Conservation (phyloP, 257 asterid genomes). For the Echites panduratus region DNA sequence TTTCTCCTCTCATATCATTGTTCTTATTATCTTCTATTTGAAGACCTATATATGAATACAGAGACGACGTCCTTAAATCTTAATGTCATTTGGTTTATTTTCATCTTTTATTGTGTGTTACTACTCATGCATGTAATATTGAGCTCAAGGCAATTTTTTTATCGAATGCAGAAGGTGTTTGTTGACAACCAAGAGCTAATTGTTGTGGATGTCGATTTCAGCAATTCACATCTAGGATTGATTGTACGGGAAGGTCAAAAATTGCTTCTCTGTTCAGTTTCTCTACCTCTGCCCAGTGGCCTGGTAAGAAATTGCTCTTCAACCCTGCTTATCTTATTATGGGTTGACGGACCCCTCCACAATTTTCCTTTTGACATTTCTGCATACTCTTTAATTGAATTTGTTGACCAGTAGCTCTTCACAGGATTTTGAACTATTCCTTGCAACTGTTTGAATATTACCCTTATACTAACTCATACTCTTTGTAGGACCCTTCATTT, state of each 20-base stretch:
- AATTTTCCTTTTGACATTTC: background rate
- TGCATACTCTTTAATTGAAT: background rate
- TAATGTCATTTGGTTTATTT: background rate
- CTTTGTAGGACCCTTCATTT: too few relatives aligned
- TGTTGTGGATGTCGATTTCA: conserved; percentile 80
- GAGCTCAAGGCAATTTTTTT: background rate
- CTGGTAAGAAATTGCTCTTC: conserved; percentile 44
- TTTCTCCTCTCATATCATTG: background rate
- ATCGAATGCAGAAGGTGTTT: conserved; percentile 59
- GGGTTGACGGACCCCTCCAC: background rate
- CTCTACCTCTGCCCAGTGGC: conserved; percentile 53
- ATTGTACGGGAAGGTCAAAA: conserved; percentile 42
- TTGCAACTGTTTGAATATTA: too few relatives aligned
- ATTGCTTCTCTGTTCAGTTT: conserved; percentile 57
- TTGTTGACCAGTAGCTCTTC: background rate
- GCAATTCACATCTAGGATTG: conserved; percentile 66
- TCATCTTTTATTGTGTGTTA: background rate
- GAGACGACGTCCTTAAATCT: background rate
- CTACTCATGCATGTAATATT: background rate
- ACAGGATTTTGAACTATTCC: background rate
- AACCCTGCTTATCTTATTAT: background rate
- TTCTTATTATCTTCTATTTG: background rate
- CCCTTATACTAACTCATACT: too few relatives aligned
- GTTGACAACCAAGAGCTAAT: conserved; percentile 42
- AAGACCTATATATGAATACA: background rate